Evolutionary conservation across 306 rosid species (phyloP).

Genomic region (Elaeagnus macrophylla): DNA sequence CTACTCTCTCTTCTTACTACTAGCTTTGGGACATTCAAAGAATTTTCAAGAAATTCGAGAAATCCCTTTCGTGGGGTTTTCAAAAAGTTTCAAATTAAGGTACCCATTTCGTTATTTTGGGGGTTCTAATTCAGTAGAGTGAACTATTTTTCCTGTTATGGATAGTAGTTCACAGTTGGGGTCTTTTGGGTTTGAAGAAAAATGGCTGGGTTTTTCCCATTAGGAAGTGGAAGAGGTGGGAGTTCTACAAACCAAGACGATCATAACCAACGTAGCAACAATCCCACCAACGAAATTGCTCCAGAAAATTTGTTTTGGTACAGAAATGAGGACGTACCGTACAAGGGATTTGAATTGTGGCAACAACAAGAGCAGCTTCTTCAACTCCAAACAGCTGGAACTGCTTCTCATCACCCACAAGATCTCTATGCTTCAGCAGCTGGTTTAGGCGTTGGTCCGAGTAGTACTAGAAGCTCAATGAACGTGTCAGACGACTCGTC

Average conservation of each 20-base stretch:
- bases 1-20: conserved; percentile 13
- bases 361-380: conserved; percentile 37
- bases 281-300: conserved; percentile 29
- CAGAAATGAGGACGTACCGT: conserved; percentile 41
- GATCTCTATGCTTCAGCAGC: conserved; percentile 62
- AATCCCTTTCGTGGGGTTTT: too few species aligned
- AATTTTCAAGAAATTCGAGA: too few species aligned
- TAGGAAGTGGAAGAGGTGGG: conserved; percentile 41
- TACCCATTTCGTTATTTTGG: conserved; percentile 10
- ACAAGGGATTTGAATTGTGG: conserved; percentile 77
- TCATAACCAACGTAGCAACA: conserved; percentile 3
- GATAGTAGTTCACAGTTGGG: conserved; percentile 48
- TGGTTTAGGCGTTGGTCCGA: conserved; percentile 56
- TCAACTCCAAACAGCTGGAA: conserved; percentile 24
- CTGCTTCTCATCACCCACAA: conserved; percentile 26
- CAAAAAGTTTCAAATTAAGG: too few species aligned
- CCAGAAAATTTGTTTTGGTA: conserved; percentile 54
- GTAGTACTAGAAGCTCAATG: conserved; percentile 35
- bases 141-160: conserved; percentile 49
- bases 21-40: background rate
- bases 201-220: conserved; percentile 88
- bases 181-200: conserved; percentile 26
- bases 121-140: conserved; percentile 4
- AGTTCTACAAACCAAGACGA: background rate
- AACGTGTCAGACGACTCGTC: conserved; percentile 51